These are phyloP conservation scores for Sporothrix luriei DNA, from an alignment of 2,329 filamentous ascomycete species.

Conservation along the genomic window DNA sequence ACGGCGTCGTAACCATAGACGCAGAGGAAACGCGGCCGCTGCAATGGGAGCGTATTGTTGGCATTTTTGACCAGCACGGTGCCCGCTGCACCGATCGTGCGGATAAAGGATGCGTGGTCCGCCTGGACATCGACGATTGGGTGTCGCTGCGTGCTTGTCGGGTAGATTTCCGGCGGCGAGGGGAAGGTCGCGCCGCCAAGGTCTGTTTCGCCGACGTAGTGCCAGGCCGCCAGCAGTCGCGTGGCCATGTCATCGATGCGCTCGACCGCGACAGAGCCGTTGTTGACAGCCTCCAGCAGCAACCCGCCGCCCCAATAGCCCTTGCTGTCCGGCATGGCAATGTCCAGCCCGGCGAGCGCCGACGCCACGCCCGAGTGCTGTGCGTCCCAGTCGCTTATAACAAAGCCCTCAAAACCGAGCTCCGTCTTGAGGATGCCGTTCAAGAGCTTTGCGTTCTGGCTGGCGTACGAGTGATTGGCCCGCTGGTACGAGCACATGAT, in stretches of 20 bases:
- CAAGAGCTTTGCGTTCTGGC: slow-evolving; percentile 69
- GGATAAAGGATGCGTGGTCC: slow-evolving; percentile 53
- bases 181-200: slow-evolving; percentile 36
- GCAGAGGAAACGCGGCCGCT: slow-evolving; percentile 54
- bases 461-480: slow-evolving; percentile 72
- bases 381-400: slow-evolving; percentile 70
- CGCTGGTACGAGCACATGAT: slow-evolving; percentile 73
- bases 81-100: slow-evolving; percentile 58
- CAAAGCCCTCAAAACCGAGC: slow-evolving; percentile 68
- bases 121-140: slow-evolving; percentile 62
- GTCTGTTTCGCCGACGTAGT: slow-evolving; percentile 49
- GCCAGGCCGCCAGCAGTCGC: slow-evolving; percentile 48
- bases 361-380: slow-evolving; percentile 62
- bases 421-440: slow-evolving; percentile 69
- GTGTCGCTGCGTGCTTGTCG: slow-evolving; percentile 57
- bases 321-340: slow-evolving; percentile 63
- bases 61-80: slow-evolving; percentile 67
- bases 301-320: slow-evolving; percentile 63
- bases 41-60: slow-evolving; percentile 56
- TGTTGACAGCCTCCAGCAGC: slow-evolving; percentile 72
- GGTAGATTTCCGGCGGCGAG: slow-evolving; percentile 48
- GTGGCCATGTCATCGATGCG: slow-evolving; percentile 79
- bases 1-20: slow-evolving; percentile 66
- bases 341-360: slow-evolving; percentile 64
- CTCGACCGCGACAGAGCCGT: slow-evolving; percentile 71